Evolutionary conservation across 306 rosid genomes (phyloP).

Genomic region (Dryas alaskensis): DNA sequence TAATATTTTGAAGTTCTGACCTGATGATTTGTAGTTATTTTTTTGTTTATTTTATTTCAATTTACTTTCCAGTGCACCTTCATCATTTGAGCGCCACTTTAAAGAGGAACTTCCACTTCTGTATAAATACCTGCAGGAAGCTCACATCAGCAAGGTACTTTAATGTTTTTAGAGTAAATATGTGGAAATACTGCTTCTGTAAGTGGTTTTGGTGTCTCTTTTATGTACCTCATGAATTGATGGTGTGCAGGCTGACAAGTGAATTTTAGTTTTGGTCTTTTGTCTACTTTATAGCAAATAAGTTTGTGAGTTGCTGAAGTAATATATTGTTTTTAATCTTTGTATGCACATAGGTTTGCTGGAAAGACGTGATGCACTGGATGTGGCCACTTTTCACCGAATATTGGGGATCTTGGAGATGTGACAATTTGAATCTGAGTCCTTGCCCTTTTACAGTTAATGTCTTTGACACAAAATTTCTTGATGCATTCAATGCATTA

Average conservation of each 20-base stretch:
- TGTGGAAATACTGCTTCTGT: neutral
- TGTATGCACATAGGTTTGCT: slow-evolving; percentile 47
- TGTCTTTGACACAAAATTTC: slow-evolving; percentile 14
- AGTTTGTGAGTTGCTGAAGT: neutral
- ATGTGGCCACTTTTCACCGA: slow-evolving; percentile 92
- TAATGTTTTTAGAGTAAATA: neutral
- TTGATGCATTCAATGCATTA: slow-evolving; percentile 1
- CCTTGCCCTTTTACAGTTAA: slow-evolving; percentile 73
- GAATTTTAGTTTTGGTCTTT: neutral
- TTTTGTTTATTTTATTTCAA: slow-evolving; percentile 14
- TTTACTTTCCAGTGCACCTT: slow-evolving; percentile 60
- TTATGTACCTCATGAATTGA: neutral
- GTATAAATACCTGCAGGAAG: slow-evolving; percentile 54
- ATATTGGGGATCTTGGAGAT: slow-evolving; percentile 82
- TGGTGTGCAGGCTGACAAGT: neutral
- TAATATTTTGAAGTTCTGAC: neutral
- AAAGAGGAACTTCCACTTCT: slow-evolving; percentile 55
- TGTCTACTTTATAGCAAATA: neutral
- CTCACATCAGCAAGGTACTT: slow-evolving; percentile 65
- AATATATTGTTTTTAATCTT: slow-evolving; percentile 10
- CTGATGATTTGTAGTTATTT: neutral
- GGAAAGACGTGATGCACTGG: slow-evolving; percentile 89
- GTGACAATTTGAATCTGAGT: slow-evolving; percentile 56
- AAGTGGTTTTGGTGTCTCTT: neutral
- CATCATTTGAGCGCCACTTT: slow-evolving; percentile 72